Percentiles rank a stretch among this genome's conserved stretches.
These are phyloP conservation scores for Agaricus subrufescens DNA, from an alignment of 768 basidiomycete species.

Conservation along the genomic window DNA sequence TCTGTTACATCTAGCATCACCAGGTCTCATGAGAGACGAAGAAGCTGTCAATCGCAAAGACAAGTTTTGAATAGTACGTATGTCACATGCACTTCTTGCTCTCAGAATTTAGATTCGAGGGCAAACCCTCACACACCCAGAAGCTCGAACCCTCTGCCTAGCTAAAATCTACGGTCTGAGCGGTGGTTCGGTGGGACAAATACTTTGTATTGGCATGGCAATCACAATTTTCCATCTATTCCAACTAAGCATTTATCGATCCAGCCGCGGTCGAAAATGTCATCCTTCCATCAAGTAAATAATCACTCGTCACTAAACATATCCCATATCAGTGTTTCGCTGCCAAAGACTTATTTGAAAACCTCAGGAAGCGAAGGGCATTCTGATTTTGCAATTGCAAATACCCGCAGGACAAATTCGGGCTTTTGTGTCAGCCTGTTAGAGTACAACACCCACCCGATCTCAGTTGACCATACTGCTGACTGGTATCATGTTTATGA, in stretches of 20 bases:
- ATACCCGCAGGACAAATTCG: background rate
- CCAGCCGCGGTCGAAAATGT: slow-evolving; percentile 69
- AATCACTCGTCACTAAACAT: no score
- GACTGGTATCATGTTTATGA: no score
- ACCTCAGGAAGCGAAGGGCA: background rate
- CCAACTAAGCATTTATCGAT: slow-evolving; percentile 39
- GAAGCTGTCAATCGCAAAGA: slow-evolving; percentile 21
- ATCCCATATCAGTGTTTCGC: no score
- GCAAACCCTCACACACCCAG: slow-evolving; percentile 50
- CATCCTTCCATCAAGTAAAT: slow-evolving; percentile 34
- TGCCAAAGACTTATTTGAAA: no score
- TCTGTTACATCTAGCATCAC: slow-evolving; percentile 54
- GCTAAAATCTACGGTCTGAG: background rate
- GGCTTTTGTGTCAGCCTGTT: background rate
- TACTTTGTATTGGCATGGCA: slow-evolving; percentile 51
- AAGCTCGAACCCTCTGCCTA: slow-evolving; percentile 57
- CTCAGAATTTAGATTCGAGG: slow-evolving; percentile 45
- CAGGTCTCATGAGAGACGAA: slow-evolving; percentile 44
- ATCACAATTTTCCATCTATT: slow-evolving; percentile 35
- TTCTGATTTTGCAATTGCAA: background rate
- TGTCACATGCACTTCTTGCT: slow-evolving; percentile 13
- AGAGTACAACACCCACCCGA: no score
- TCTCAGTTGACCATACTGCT: no score
- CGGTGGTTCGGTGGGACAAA: background rate
- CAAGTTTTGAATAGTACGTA: background rate